Percentiles rank a stretch among this genome's conserved stretches.
phyloP scores from a whole-genome alignment of 768 basidiomycete genomes.

The Pleurotus salmoneostramineus region DNA sequence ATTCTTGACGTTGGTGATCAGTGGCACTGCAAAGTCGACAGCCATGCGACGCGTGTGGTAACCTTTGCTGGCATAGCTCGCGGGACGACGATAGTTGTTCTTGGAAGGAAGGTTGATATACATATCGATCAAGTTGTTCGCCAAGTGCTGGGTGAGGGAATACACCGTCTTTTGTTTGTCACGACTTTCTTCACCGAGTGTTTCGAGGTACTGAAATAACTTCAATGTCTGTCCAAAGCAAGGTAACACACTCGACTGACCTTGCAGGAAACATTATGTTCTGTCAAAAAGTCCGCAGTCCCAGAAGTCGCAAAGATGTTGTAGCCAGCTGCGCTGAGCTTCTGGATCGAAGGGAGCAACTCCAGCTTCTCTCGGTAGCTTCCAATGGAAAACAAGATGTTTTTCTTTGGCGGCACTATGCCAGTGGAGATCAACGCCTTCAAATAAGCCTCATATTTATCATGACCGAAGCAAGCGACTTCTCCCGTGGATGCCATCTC shows the following conservation, averaged over 20 bases:
- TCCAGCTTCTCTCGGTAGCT: constrained; percentile 98
- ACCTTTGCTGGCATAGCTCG: constrained; percentile 95
- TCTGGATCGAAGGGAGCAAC: constrained; percentile 92
- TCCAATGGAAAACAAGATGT: constrained; percentile 94
- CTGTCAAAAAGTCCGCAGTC: constrained; percentile 95
- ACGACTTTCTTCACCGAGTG: constrained; percentile 68
- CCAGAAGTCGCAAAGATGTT: constrained; percentile 97
- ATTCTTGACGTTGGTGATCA: constrained; percentile 98
- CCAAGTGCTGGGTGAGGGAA: constrained; percentile 93
- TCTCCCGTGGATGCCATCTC: constrained; percentile 99
- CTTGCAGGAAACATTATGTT: constrained; percentile 96
- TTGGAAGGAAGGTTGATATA: constrained; percentile 99
- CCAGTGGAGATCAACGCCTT: constrained; percentile 97
- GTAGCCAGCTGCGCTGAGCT: constrained; percentile 88
- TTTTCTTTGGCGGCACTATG: constrained; percentile 93
- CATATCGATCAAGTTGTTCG: constrained; percentile 97
- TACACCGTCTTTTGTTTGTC: constrained; percentile 94
- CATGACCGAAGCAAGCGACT: constrained; percentile 95
- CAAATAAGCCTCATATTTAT: constrained; percentile 98
- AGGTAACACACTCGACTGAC: constrained; percentile 29
- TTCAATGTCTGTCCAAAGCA: background rate
- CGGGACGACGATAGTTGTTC: constrained; percentile 95
- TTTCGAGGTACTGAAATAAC: constrained; percentile 74
- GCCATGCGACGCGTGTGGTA: constrained; percentile 98
- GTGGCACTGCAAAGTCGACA: constrained; percentile 95